Conservation (phyloP, 306 rosid species). For the Rubus idaeus region DNA sequence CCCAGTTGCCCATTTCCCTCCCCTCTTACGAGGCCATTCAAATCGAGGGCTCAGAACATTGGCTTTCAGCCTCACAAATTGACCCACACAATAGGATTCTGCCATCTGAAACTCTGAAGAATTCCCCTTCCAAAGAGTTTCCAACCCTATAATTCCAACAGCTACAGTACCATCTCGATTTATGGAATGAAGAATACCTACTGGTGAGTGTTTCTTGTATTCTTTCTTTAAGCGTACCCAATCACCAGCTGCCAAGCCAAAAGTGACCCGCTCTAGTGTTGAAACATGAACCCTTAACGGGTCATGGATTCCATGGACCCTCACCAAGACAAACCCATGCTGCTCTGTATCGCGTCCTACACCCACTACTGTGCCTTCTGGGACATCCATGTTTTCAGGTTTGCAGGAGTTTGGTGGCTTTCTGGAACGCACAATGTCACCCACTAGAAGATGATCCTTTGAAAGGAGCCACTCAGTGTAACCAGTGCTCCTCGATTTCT, state of each 20-base stretch:
- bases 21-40: conserved; percentile 70
- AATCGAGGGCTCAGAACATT: conserved; percentile 66
- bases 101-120: conserved; percentile 77
- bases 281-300: conserved; percentile 64
- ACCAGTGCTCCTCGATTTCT: conserved; percentile 52
- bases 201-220: conserved; percentile 64
- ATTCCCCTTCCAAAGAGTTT: conserved; percentile 72
- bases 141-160: conserved; percentile 76
- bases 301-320: conserved; percentile 81
- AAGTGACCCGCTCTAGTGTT: conserved; percentile 69
- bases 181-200: conserved; percentile 81
- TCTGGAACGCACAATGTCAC: conserved; percentile 81
- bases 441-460: conserved; percentile 82
- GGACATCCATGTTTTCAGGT: conserved; percentile 68
- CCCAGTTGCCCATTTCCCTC: conserved; percentile 65
- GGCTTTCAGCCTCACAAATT: conserved; percentile 69
- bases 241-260: conserved; percentile 77
- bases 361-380: conserved; percentile 83
- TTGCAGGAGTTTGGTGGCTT: conserved; percentile 65
- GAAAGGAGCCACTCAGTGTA: conserved; percentile 74
- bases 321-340: conserved; percentile 59
- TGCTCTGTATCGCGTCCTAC: conserved; percentile 53
- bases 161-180: conserved; percentile 52
- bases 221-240: conserved; percentile 71
- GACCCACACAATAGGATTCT: conserved; percentile 64